Evolutionary conservation across 108 stramenopile species (phyloP).

Genomic region (Asterionellopsis glacialis): DNA sequence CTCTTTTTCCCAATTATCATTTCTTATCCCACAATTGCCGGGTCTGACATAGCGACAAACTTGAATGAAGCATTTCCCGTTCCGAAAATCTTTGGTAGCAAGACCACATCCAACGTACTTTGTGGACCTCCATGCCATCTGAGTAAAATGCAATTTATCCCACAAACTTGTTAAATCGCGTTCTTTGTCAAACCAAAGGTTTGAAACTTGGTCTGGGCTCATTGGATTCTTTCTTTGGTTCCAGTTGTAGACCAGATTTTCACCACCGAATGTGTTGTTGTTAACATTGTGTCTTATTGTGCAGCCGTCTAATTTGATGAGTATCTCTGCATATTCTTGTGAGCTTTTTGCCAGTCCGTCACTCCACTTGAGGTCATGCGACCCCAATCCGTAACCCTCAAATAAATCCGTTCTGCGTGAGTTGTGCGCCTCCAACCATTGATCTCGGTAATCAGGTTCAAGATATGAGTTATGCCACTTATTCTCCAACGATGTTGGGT

Average conservation of each 20-base stretch:
- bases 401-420: slow-evolving; percentile 1
- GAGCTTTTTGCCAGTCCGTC: background rate
- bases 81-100: background rate
- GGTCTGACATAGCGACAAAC: slow-evolving; percentile 4
- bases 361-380: slow-evolving; percentile 1
- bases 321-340: slow-evolving; percentile 3
- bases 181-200: slow-evolving; percentile 4
- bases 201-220: background rate
- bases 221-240: background rate
- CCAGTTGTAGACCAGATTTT: slow-evolving; percentile 1
- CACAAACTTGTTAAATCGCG: background rate
- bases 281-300: background rate
- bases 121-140: background rate
- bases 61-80: slow-evolving; percentile 4
- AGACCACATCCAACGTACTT: background rate
- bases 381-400: background rate
- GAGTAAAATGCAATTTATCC: background rate
- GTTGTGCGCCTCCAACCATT: slow-evolving; percentile 4
- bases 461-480: too few relatives aligned
- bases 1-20: background rate
- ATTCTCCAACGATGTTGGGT: too few relatives aligned
- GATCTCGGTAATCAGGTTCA: too few relatives aligned
- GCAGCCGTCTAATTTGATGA: background rate
- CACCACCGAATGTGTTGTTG: background rate
- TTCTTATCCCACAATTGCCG: slow-evolving; percentile 1